Evolutionary conservation across 2,329 filamentous ascomycete genomes (phyloP).

Genomic region (Apiospora malaysiana): DNA sequence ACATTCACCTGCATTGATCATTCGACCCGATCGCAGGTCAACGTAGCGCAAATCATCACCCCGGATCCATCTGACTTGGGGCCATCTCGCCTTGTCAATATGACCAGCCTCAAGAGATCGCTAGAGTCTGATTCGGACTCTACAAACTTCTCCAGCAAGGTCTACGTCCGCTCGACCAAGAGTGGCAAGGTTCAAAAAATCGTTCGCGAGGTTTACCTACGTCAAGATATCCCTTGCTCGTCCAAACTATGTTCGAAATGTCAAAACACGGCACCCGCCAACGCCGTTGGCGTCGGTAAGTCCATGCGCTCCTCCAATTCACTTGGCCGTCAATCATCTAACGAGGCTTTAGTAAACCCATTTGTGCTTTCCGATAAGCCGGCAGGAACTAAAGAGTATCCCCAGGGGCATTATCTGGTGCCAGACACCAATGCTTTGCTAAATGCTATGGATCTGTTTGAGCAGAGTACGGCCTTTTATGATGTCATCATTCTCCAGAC

Average conservation of each 20-base stretch:
- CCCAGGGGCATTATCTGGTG: constrained; percentile 89
- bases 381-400: constrained; percentile 80
- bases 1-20: neutral
- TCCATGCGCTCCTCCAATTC: constrained; percentile 14
- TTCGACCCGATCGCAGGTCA: constrained; percentile 1
- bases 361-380: constrained; percentile 91
- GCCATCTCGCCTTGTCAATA: constrained; percentile 39
- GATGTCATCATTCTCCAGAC: constrained; percentile 97
- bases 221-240: constrained; percentile 96
- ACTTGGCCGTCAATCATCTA: neutral
- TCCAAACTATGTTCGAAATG: constrained; percentile 85
- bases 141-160: constrained; percentile 88
- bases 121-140: constrained; percentile 59
- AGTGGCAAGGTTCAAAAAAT: constrained; percentile 99
- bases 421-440: constrained; percentile 96
- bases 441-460: constrained; percentile 96
- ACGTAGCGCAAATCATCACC: neutral
- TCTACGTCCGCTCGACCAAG: constrained; percentile 92
- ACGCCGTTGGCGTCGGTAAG: constrained; percentile 79
- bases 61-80: neutral
- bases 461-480: constrained; percentile 88
- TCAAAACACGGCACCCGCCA: constrained; percentile 73
- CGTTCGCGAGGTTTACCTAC: constrained; percentile 92
- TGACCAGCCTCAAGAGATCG: constrained; percentile 70
- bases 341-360: constrained; percentile 63